Percentiles rank a stretch among this genome's conserved stretches.
These are phyloP conservation scores for Tylopilus plumbeoviolaceoides DNA, from an alignment of 768 basidiomycete species.

Conservation along the genomic window DNA sequence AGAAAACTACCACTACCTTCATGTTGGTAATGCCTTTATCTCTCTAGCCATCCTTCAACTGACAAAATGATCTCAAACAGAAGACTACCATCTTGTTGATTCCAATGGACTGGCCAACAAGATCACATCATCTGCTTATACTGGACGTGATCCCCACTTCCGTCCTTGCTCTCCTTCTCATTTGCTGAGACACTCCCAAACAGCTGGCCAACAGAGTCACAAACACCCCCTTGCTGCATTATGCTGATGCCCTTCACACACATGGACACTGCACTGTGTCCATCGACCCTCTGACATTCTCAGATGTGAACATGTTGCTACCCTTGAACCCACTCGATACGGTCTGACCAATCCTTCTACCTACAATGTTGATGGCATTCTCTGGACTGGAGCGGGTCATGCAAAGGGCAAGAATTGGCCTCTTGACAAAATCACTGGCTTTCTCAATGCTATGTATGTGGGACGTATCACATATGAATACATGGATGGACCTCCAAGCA, in stretches of 20 bases:
- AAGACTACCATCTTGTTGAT: too few species aligned
- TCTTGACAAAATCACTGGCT: conserved; percentile 63
- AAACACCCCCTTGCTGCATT: conserved; percentile 80
- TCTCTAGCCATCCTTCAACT: too few species aligned
- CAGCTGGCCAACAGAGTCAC: conserved; percentile 64
- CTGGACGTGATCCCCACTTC: too few species aligned
- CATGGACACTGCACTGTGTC: conserved; percentile 82
- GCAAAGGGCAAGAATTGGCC: conserved; percentile 49
- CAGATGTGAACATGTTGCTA: conserved; percentile 74
- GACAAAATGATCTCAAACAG: too few species aligned
- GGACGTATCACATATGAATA: conserved; percentile 89
- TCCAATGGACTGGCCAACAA: too few species aligned
- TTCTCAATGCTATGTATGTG: conserved; percentile 73
- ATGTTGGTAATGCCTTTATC: too few species aligned
- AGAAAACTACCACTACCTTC: too few species aligned
- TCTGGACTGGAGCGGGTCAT: conserved; percentile 53
- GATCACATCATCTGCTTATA: too few species aligned
- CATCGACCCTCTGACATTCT: conserved; percentile 86
- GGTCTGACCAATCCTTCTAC: conserved; percentile 54
- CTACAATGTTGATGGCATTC: conserved; percentile 77
- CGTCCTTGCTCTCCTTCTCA: conserved; percentile 30
- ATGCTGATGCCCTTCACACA: conserved; percentile 83
- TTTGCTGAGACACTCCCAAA: conserved; percentile 48
- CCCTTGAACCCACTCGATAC: conserved; percentile 73
- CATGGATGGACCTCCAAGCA: conserved; percentile 84